These are phyloP conservation scores for Incumbomyces lentus DNA, from an alignment of 2,329 filamentous ascomycete species.

Conservation along the genomic window DNA sequence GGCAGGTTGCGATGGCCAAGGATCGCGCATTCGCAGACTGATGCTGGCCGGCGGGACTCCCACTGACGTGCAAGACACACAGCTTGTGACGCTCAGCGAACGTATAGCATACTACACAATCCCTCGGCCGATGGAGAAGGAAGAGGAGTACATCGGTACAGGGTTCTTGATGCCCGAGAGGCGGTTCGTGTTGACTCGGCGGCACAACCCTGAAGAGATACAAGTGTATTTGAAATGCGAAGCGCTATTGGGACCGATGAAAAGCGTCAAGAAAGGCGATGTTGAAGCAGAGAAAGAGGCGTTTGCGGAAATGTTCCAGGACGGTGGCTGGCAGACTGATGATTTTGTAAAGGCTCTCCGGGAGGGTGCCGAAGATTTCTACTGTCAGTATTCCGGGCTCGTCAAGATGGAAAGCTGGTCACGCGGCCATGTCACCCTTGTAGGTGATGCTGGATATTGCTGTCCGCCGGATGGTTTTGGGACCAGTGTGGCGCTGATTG, in stretches of 20 bases:
- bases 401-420: conserved; percentile 38
- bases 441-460: conserved; percentile 48
- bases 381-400: conserved; percentile 34
- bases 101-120: conserved; percentile 32
- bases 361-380: conserved; percentile 33
- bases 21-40: conserved; percentile 19
- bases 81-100: conserved; percentile 17
- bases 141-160: conserved; percentile 29
- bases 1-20: conserved; percentile 25
- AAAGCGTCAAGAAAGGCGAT: conserved; percentile 24
- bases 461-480: conserved; percentile 43
- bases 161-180: conserved; percentile 28
- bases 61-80: conserved; percentile 15
- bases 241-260: conserved; percentile 20
- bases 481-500: conserved; percentile 39
- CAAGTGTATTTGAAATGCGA: conserved; percentile 32
- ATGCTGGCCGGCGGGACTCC: conserved; percentile 13
- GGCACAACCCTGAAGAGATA: conserved; percentile 28
- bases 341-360: conserved; percentile 35
- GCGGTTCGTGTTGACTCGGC: conserved; percentile 33
- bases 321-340: conserved; percentile 36
- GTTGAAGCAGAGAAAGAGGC: conserved; percentile 31
- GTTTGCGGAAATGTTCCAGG: conserved; percentile 31
- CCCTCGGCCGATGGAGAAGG: conserved; percentile 21
- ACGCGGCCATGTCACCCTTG: conserved; percentile 37